Evolutionary conservation across 176 grass and related monocot genomes (phyloP), one percentile per base, ranked within the genome.

Genomic region (Dendrocalamus sinicus): DNA sequence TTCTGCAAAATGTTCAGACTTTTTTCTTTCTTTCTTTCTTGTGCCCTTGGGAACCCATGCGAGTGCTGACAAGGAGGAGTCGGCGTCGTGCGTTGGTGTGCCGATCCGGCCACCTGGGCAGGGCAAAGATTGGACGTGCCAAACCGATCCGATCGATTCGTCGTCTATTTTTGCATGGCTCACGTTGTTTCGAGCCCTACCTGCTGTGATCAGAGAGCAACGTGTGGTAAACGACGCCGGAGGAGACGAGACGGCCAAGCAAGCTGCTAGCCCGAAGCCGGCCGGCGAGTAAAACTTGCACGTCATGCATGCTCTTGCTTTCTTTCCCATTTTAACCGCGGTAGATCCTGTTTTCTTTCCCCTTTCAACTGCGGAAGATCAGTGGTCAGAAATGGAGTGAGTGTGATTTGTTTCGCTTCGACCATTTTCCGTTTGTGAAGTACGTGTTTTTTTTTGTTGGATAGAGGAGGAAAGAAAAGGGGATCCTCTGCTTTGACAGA

Each of bases 201-300:
- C 35, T 43, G 12, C 40, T 1, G 28, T 19, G 75, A 50, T 55
- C 9, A 28, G 44, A 65, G 78, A 35, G 81, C 24, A 28, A 37
- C 57, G 35, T 69, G 73, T 30, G 78, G 78, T 58, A 22, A 63
- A 35, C 60, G 39, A 68, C 45, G 77, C 16, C 68, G 85, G 76
- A 60, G 45, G 7, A 12, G 24, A 28, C 58, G 74, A 3, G 46
- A 52, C 62, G 46, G 19, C 78, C 78, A 68, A 67, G 62, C 62
- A 81, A 81, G 45, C 9, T 1, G 70, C 30, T 3, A 7, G 17
- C 43, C 54, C 40, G 14, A 16, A n/a, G 16, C 61, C 79, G 62
- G 78, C 71, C 60, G 72, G 78, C 72, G n/a, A 52, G 28, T 17
- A 8, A 47, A 24, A n/a, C 75, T 37, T 72, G 66, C 81, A 79